phyloP scores from a whole-genome alignment of 345 rosid genomes.

The Hypericum androsaemum region DNA sequence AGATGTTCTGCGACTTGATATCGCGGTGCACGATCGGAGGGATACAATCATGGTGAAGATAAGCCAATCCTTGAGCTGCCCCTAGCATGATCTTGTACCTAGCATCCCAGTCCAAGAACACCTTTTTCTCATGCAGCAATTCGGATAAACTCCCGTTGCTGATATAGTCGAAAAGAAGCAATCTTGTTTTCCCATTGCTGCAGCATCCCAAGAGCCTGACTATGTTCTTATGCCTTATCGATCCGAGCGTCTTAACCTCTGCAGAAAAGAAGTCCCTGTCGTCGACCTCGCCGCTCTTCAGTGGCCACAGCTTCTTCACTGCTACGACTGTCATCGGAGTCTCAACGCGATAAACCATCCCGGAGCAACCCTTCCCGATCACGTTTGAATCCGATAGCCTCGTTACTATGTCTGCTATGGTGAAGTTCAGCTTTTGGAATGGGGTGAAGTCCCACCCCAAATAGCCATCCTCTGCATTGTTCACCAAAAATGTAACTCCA shows the following conservation, averaged over 20 bases:
- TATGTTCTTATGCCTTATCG: slow-evolving; percentile 60
- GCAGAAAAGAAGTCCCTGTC: slow-evolving; percentile 56
- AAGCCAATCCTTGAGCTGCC: slow-evolving; percentile 62
- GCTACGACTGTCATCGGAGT: slow-evolving; percentile 41
- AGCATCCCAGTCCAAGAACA: slow-evolving; percentile 50
- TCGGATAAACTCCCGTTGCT: slow-evolving; percentile 56
- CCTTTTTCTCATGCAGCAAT: slow-evolving; percentile 43
- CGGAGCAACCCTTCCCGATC: slow-evolving; percentile 59
- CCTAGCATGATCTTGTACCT: slow-evolving; percentile 58
- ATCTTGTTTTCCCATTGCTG: slow-evolving; percentile 43
- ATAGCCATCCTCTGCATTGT: slow-evolving; percentile 25
- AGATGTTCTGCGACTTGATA: slow-evolving; percentile 62
- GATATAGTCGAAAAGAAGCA: slow-evolving; percentile 61
- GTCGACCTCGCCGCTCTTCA: slow-evolving; percentile 35
- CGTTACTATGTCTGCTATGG: slow-evolving; percentile 36
- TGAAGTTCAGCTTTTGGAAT: slow-evolving; percentile 56
- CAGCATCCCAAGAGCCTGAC: slow-evolving; percentile 64
- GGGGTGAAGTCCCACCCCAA: slow-evolving; percentile 53
- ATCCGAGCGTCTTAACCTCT: slow-evolving; percentile 57
- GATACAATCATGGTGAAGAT: slow-evolving; percentile 65
- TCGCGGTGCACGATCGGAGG: slow-evolving; percentile 71
- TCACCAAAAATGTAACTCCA: slow-evolving; percentile 16
- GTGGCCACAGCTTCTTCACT: slow-evolving; percentile 66
- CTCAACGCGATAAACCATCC: slow-evolving; percentile 57
- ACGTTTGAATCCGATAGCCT: slow-evolving; percentile 44